Base-by-base conservation (phyloP, 2,329 filamentous ascomycete genomes). In the Pseudogymnoascus sp. region DNA sequence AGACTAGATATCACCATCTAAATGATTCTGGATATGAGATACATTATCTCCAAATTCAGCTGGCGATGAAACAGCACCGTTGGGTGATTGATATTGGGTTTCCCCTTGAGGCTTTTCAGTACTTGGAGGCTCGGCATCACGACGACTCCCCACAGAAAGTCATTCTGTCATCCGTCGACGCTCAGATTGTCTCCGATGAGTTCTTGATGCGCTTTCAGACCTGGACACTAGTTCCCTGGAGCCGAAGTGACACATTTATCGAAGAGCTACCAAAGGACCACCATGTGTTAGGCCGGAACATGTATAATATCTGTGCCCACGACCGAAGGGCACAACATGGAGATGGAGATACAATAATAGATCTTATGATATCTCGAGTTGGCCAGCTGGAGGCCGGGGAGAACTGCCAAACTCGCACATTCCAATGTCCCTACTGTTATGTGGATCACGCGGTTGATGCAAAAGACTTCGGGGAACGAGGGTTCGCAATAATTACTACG, bases 1-100 rank as follows among this genome's bases (percentile, higher is more conserved):
- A 0, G 15, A 1, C 26, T 53, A 6, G 1, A 1, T 67, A 60
- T 63, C 1, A 23, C 10, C 63, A 47, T 64, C 15, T 62, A 57
- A 60, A n/a, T 26, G 26, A n/a, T 17, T 66, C 66, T 31, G 13
- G 28, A 23, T 64, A 62, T 61, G n/a, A 23, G 33, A 62, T 68
- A 60, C 6, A 64, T 59, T 68, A 67, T 63, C 63, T 60, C 21
- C 67, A 68, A 21, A 62, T 68, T 62, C 64, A 66, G 19, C 64
- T 68, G 57, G 64, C 64, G 53, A 65, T 68, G 40, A 68, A 63
- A 21, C 64, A 65, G 13, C 61, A 67, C 23, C 60, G 62, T 61
- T 40, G 13, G 31, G 62, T 63, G 3, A 62, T 60, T 63, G 60
- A 64, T 65, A 61, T 60, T 61, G 62, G 63, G 35, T 64, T 66